Percentiles rank a stretch among this genome's conserved stretches.
Conservation (phyloP, 2,329 filamentous ascomycete species). For the Didymella keratinophila region DNA sequence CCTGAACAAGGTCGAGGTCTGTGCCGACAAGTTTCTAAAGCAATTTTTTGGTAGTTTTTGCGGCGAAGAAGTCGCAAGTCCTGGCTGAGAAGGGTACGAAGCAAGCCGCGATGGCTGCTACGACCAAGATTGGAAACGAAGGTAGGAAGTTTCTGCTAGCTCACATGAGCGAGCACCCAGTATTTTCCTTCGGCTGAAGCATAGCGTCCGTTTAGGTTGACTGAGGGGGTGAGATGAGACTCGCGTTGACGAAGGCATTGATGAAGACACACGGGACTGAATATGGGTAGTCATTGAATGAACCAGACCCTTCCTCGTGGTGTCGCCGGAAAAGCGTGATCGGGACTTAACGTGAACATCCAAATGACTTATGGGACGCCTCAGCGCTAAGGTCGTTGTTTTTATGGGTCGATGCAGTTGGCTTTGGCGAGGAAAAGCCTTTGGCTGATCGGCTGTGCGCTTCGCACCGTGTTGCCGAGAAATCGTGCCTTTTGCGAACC, state of each 20-base stretch:
- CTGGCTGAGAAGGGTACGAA: too few relatives aligned
- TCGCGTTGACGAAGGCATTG: too few relatives aligned
- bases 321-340: too few relatives aligned
- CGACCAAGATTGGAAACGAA: neutral
- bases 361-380: neutral
- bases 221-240: too few relatives aligned
- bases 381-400: neutral
- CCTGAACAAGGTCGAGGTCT: neutral
- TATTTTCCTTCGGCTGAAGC: neutral
- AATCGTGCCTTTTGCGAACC: conserved; percentile 1
- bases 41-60: neutral
- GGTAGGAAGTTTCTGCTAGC: neutral
- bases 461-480: neutral
- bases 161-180: neutral
- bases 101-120: too few relatives aligned
- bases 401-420: neutral
- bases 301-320: too few relatives aligned
- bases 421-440: neutral
- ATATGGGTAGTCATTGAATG: too few relatives aligned
- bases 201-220: neutral
- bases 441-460: neutral
- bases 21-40: neutral
- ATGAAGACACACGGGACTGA: too few relatives aligned
- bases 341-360: too few relatives aligned
- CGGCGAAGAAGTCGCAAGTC: neutral